Base-by-base conservation (phyloP, 805 yeast species). In the Metschnikowia vanudenii region DNA sequence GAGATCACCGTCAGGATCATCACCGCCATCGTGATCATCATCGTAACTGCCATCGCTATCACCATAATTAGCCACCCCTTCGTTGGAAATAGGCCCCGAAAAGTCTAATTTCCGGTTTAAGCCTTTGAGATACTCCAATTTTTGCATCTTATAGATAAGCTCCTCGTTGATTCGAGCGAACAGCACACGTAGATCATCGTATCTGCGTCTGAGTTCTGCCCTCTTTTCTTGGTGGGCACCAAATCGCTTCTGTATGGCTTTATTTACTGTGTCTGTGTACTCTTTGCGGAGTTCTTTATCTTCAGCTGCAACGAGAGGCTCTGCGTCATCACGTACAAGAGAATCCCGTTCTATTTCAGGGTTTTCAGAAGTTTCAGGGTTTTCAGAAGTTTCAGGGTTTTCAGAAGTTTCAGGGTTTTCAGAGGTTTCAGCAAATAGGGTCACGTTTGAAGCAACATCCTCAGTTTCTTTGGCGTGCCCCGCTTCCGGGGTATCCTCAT, bases 131-230 rank as follows among this genome's bases (percentile, higher is more conserved):
- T 68, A 71, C 34, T 51, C 55, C 24, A 62, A 45, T 51, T 71
- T 71, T 24, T 63, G 60, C 32, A 49, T 46, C 42, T 66, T 60
- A 49, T 67, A 68, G n/a, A 41, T 43, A 18, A 68, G 34, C 9
- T 53, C 46, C 11, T 52, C 42, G 41, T 63, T 53, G 17, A 62
- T 20, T 2, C 46, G 41, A n/a, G 45, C 17, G 28, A 49, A 42
- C 28, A 22, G 43, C 4, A 16, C n/a, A n/a, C 57, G 39, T 10
- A 53, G 35, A n/a, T 33, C 35, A 11, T 45, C 47, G 31, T 54
- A 53, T 31, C 26, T 39, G 20, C 17, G 29, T 17, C 42, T 39
- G 26, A 47, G 46, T 43, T 46, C 50, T 14, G 37, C 43, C 34
- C 41, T 17, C 14, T 28, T n/a, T 19, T 24, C 45, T 12, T 20